phyloP scores from a whole-genome alignment of 2,329 filamentous ascomycete genomes.

The Orbilia javanica region DNA sequence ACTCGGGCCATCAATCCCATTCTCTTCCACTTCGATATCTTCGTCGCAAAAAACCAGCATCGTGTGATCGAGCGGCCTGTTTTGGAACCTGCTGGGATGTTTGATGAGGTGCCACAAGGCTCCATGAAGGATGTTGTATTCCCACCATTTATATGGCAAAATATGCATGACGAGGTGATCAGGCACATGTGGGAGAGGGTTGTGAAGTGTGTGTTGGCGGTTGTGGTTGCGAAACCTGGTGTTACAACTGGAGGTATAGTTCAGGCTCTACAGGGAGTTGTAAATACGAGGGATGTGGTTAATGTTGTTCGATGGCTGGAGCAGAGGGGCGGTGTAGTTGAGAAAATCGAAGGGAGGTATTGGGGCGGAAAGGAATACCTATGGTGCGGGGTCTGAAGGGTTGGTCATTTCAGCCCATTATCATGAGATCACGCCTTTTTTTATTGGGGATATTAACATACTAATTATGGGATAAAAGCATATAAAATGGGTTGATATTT shows the following conservation, averaged over 20 bases:
- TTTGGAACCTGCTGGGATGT: constrained; percentile 30
- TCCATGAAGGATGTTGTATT: constrained; percentile 51
- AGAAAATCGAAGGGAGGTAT: constrained; percentile 40
- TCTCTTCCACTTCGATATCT: constrained; percentile 53
- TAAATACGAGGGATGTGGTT: constrained; percentile 40
- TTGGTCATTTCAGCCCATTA: neutral
- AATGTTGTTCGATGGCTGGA: constrained; percentile 43
- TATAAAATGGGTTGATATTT: neutral
- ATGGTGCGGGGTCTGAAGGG: constrained; percentile 40
- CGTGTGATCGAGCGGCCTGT: constrained; percentile 17
- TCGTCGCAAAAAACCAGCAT: constrained; percentile 4
- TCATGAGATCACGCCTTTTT: constrained; percentile 21
- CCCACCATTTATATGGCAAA: constrained; percentile 55
- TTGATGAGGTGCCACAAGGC: constrained; percentile 32
- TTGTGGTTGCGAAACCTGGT: constrained; percentile 51
- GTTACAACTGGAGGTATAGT: constrained; percentile 4
- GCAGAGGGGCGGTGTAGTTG: constrained; percentile 43
- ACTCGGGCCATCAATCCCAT: constrained; percentile 53
- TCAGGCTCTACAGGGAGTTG: constrained; percentile 41
- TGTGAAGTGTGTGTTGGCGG: constrained; percentile 45
- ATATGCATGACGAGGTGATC: constrained; percentile 55
- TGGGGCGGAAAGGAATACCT: constrained; percentile 50
- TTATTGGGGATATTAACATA: neutral
- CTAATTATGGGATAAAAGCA: neutral
- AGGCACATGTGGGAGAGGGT: constrained; percentile 50